Evolutionary conservation across 768 basidiomycete species (phyloP).

Genomic region (Lactarius trivialis): DNA sequence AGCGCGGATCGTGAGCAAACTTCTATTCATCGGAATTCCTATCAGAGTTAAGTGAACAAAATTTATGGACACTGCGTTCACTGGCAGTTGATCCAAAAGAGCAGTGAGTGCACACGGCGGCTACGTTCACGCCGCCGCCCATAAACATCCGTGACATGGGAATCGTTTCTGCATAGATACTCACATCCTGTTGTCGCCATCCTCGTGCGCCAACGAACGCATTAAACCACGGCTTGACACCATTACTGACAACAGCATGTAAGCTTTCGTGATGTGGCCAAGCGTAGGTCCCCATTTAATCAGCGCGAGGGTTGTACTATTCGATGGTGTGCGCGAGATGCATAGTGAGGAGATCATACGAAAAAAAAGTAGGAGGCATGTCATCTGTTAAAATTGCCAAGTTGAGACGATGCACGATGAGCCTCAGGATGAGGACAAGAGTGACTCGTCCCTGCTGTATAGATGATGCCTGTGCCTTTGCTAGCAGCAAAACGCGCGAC

Average conservation of each 20-base stretch:
- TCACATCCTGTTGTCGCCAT: slow-evolving; percentile 71
- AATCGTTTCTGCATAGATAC: slow-evolving; percentile 13
- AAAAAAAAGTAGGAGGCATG: slow-evolving; percentile 48
- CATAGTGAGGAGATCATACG: slow-evolving; percentile 62
- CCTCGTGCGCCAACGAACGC: slow-evolving; percentile 90
- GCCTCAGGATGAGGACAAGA: no score
- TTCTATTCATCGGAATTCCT: slow-evolving; percentile 97
- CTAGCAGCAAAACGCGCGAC: slow-evolving; percentile 68
- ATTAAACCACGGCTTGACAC: slow-evolving; percentile 98
- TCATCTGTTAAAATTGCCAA: slow-evolving; percentile 47
- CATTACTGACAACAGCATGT: slow-evolving; percentile 90
- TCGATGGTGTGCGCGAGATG: slow-evolving; percentile 67
- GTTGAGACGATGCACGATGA: neutral
- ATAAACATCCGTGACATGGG: neutral
- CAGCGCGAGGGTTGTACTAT: slow-evolving; percentile 85
- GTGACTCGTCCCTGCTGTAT: slow-evolving; percentile 68
- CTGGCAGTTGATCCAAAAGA: no score
- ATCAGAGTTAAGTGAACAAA: slow-evolving; percentile 1
- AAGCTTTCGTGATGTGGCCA: slow-evolving; percentile 81
- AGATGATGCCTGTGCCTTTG: slow-evolving; percentile 71
- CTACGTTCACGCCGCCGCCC: neutral
- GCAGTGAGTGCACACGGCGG: neutral
- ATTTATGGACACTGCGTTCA: neutral
- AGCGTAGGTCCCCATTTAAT: slow-evolving; percentile 87
- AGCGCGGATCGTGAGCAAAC: slow-evolving; percentile 48